These are phyloP conservation scores for thale cress (Arabidopsis thaliana) DNA, from an alignment of 345 rosid species.

Conservation along the genomic window TAIR10.1 NC_003070.9:23376001-23376500, in stretches of 20 bases:
- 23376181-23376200: constrained; percentile 85
- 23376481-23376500: constrained; percentile 65
- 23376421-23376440: not conserved
- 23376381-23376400: constrained; percentile 94
- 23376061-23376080: constrained; percentile 67
- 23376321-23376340: constrained; percentile 62
- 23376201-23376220: constrained; percentile 22
- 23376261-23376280: constrained; percentile 53
- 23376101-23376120: constrained; percentile 73
- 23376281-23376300: constrained; percentile 91
- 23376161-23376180: constrained; percentile 72
- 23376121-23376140: constrained; percentile 65
- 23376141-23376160: constrained; percentile 80
- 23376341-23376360: constrained; percentile 56
- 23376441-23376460: not conserved
- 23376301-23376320: constrained; percentile 76
- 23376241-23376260: not conserved
- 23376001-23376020: not conserved
- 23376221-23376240: not conserved
- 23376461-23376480: not conserved
- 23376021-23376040: not conserved
- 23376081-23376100: constrained; percentile 64
- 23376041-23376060: not conserved
- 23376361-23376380: constrained; percentile 64
- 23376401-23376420: constrained; percentile 36